These are phyloP conservation scores for Cystofilobasidium ferigula DNA, from an alignment of 768 basidiomycete species.

Conservation along the genomic window DNA sequence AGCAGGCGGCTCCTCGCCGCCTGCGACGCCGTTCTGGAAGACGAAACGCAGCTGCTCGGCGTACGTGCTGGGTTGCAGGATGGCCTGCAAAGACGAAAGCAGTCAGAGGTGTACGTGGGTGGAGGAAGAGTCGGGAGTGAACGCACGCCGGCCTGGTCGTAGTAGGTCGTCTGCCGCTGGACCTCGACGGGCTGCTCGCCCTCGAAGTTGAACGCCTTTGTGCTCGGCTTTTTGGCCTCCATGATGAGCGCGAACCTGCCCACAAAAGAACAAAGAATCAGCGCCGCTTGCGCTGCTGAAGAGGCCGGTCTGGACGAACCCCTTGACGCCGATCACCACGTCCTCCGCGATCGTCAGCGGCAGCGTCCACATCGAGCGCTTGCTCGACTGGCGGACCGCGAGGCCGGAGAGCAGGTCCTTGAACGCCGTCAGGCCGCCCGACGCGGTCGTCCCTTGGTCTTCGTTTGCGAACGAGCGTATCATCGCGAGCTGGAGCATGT, in stretches of 20 bases:
- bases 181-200: conserved; percentile 70
- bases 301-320: conserved; percentile 30
- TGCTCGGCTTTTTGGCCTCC: conserved; percentile 70
- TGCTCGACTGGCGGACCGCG: conserved; percentile 44
- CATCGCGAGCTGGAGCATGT: too few relatives aligned
- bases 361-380: conserved; percentile 68
- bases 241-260: conserved; percentile 75
- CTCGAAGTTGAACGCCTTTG: conserved; percentile 71
- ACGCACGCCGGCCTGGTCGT: conserved; percentile 46
- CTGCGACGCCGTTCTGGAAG: background rate
- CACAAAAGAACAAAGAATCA: background rate
- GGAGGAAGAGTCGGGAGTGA: conserved; percentile 27
- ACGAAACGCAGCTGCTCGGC: background rate
- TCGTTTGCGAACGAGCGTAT: background rate
- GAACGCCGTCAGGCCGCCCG: conserved; percentile 32
- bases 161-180: conserved; percentile 55
- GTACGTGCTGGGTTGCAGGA: background rate
- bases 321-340: conserved; percentile 39
- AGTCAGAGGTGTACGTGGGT: background rate
- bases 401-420: conserved; percentile 33
- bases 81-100: too few relatives aligned
- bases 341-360: conserved; percentile 49
- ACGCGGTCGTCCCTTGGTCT: background rate
- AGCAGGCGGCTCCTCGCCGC: background rate
- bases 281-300: background rate